phyloP scores from a whole-genome alignment of 441 rosid genomes.

The Capsella rubella region DNA sequence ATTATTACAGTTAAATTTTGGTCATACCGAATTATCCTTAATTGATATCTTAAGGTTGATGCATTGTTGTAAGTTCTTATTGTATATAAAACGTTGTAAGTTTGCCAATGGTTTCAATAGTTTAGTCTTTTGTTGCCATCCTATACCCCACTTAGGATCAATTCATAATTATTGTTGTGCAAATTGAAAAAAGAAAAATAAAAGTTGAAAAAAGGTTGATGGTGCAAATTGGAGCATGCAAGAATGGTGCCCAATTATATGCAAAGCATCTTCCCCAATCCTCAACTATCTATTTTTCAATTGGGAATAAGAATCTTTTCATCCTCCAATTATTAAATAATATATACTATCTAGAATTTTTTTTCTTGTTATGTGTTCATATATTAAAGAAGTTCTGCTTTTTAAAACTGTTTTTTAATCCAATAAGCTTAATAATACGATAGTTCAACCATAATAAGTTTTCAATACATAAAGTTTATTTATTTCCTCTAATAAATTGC shows the following conservation, averaged over 20 bases:
- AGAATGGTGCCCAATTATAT: constrained; percentile 37
- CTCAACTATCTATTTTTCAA: constrained; percentile 25
- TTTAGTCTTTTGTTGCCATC: not conserved
- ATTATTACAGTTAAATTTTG: too few relatives aligned
- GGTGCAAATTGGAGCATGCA: constrained; percentile 34
- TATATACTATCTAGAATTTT: not conserved
- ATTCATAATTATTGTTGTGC: constrained; percentile 23
- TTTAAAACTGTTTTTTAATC: constrained; percentile 12
- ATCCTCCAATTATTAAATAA: constrained; percentile 18
- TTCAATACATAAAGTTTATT: not conserved
- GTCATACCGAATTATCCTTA: too few relatives aligned
- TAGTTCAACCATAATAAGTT: not conserved
- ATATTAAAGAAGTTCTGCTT: constrained; percentile 7
- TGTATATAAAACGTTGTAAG: not conserved
- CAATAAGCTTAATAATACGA: not conserved
- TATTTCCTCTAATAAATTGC: not conserved
- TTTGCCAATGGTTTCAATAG: constrained; percentile 6
- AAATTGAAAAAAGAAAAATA: constrained; percentile 28
- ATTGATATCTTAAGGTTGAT: not conserved
- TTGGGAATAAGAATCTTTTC: constrained; percentile 24
- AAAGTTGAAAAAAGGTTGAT: constrained; percentile 7
- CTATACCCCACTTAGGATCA: constrained; percentile 17
- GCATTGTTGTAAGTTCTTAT: too few relatives aligned
- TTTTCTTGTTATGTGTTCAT: not conserved
- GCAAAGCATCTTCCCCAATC: constrained; percentile 33